Evolutionary conservation across 139 green algal genomes (phyloP).

Genomic region (Haematococcus lacustris): DNA sequence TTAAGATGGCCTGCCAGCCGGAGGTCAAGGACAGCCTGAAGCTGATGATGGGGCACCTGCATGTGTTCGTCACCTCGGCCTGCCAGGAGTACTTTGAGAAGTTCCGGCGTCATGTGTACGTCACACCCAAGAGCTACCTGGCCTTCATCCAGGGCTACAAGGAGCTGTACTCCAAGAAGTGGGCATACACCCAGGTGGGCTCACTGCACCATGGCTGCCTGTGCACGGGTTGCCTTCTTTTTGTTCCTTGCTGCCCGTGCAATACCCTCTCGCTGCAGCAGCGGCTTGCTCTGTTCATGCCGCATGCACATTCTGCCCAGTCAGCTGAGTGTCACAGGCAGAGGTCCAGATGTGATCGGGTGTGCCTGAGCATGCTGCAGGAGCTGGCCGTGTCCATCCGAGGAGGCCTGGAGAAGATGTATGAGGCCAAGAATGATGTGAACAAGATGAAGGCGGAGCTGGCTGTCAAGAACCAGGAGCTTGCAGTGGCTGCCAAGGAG

Average conservation of each 20-base stretch:
- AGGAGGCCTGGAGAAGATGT: slow-evolving; percentile 86
- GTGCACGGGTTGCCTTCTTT: background rate
- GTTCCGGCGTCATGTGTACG: slow-evolving; percentile 83
- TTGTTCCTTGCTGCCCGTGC: too few relatives aligned
- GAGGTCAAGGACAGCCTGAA: slow-evolving; percentile 72
- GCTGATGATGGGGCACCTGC: slow-evolving; percentile 88
- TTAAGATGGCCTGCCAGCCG: slow-evolving; percentile 68
- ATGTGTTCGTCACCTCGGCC: slow-evolving; percentile 71
- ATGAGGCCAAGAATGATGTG: slow-evolving; percentile 85
- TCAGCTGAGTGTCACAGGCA: background rate
- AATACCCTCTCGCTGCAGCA: too few relatives aligned
- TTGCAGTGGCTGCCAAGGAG: slow-evolving; percentile 72
- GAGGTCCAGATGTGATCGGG: slow-evolving; percentile 13
- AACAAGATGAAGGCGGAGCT: slow-evolving; percentile 87
- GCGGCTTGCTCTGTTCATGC: too few relatives aligned
- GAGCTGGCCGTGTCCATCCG: slow-evolving; percentile 60
- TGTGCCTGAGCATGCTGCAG: too few relatives aligned
- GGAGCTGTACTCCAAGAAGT: slow-evolving; percentile 80
- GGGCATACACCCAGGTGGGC: slow-evolving; percentile 42
- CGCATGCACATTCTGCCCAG: too few relatives aligned
- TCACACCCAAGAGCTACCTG: slow-evolving; percentile 91
- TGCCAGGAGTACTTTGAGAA: slow-evolving; percentile 89
- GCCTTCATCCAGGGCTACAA: slow-evolving; percentile 88
- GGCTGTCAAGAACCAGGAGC: slow-evolving; percentile 83
- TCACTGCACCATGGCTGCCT: too few relatives aligned